Evolutionary conservation across 176 grass and related monocot species (phyloP).

Genomic region (Lolium perenne): DNA sequence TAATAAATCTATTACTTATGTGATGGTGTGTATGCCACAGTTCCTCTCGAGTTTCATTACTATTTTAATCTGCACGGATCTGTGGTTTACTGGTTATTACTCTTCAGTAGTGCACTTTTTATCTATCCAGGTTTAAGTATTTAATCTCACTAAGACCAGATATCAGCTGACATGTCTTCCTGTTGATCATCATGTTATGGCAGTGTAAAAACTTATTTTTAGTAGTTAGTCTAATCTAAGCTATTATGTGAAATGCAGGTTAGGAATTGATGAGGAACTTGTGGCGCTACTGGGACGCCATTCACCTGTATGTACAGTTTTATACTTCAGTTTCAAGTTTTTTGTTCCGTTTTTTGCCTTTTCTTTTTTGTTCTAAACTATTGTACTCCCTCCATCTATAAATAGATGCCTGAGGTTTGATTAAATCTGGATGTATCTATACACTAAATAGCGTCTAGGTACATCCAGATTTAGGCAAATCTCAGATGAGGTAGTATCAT

Average conservation of each 20-base stretch:
- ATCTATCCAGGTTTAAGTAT: too few relatives aligned
- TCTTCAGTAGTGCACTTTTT: too few relatives aligned
- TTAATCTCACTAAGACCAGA: not conserved
- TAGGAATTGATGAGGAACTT: conserved; percentile 96
- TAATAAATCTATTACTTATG: not conserved
- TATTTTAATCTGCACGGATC: not conserved
- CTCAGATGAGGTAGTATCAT: too few relatives aligned
- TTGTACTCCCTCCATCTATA: too few relatives aligned
- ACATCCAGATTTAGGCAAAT: too few relatives aligned
- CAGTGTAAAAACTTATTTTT: too few relatives aligned
- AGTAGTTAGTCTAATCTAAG: too few relatives aligned
- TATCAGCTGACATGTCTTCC: not conserved
- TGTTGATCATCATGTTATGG: conserved; percentile 17
- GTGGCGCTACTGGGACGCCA: conserved; percentile 67
- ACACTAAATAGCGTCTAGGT: too few relatives aligned
- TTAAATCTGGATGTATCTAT: too few relatives aligned
- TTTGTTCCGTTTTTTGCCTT: not conserved
- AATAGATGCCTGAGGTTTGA: too few relatives aligned
- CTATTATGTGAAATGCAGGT: conserved; percentile 44
- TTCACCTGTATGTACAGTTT: conserved; percentile 70
- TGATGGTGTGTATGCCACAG: not conserved
- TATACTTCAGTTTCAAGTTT: not conserved
- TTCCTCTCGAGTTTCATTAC: not conserved
- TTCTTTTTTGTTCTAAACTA: too few relatives aligned
- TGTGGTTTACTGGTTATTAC: too few relatives aligned